Percentiles rank a stretch among this genome's conserved stretches.
Conservation (phyloP, 2,329 filamentous ascomycete genomes). For the Colletotrichum cuscutae region DNA sequence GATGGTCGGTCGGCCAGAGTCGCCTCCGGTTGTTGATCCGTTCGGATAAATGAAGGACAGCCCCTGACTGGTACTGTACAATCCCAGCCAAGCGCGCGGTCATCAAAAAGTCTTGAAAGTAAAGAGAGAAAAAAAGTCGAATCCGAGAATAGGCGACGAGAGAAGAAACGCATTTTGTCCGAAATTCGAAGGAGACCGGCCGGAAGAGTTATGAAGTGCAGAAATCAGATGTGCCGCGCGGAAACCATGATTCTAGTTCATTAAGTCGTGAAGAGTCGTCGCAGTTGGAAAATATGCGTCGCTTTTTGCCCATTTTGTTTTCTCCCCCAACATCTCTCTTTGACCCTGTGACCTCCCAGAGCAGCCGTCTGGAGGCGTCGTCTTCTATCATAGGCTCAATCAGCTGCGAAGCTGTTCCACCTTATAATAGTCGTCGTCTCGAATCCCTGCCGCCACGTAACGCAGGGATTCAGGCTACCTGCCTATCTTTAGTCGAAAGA, state of each 20-base stretch:
- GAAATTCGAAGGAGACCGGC: constrained; percentile 33
- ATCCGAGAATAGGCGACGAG: neutral
- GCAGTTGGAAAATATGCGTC: constrained; percentile 38
- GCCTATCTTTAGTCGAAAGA: constrained; percentile 59
- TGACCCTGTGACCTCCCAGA: neutral
- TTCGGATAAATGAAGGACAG: constrained; percentile 1
- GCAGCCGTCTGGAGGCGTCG: neutral
- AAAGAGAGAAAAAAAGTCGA: constrained; percentile 24
- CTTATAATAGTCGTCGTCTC: constrained; percentile 41
- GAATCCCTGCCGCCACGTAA: constrained; percentile 30
- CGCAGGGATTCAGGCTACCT: constrained; percentile 6
- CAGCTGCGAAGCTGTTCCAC: constrained; percentile 52
- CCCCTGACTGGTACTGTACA: constrained; percentile 32
- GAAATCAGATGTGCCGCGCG: constrained; percentile 34
- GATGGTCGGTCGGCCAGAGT: constrained; percentile 28
- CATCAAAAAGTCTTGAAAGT: constrained; percentile 16
- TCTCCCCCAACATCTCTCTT: neutral
- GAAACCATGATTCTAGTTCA: constrained; percentile 36
- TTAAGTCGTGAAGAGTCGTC: constrained; percentile 37
- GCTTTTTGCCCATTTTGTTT: constrained; percentile 34
- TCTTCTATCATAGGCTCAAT: constrained; percentile 36
- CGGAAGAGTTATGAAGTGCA: constrained; percentile 12
- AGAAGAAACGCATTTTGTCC: neutral
- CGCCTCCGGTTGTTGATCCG: constrained; percentile 23
- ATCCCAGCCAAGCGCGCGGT: constrained; percentile 31